Base-by-base conservation (phyloP, 257 asterid species). In the Solanum clarkiae region DNA sequence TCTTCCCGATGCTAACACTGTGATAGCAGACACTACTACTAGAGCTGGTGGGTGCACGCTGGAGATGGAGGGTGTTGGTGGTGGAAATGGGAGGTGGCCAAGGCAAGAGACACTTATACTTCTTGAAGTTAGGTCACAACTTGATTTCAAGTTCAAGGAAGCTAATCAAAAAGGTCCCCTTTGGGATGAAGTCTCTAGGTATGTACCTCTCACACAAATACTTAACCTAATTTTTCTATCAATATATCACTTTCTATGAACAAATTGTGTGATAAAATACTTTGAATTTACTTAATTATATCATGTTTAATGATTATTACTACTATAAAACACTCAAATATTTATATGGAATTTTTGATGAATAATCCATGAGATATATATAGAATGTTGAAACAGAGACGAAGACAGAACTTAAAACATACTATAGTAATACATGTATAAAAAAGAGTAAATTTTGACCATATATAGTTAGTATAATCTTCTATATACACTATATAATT, bases 161-260 rank as follows among this genome's bases (percentile, higher is more conserved):
- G 98, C 98, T 65, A 95, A 92, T 86, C 99, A 97, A 84, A 97
- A 97, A 79, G 98, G 98, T 11, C 99, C 98, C 13, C 84, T 97
- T 80, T 97, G 99, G 99, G 98, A 97, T 87, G 97, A 95, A 88
- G 97, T 97, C 86, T 95, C 99, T 62, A 95, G 97, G 99, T 96
- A 88, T 42, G 42, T 36, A 24, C 36, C 20, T 29, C 36, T 26
- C 32, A 16, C 15, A 36, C 24, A 69, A 40, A 69, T 40, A 17
- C 79, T 17, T 40, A 70, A 70, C 79, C 79, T 70, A 70, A 69
- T 40, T 69, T 4, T 4, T 8, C 3, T 60, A 15, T 44, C 20
- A 18, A 18, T 10, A 7, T 32, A 26, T 36, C 26, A 10, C 18
- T 24, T 24, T 11, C 18, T 6, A 24, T 63, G 40, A 11, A 29